These are phyloP conservation scores for Berberis thunbergii DNA, from an alignment of 164 flowering plant species.

Conservation along the genomic window DNA sequence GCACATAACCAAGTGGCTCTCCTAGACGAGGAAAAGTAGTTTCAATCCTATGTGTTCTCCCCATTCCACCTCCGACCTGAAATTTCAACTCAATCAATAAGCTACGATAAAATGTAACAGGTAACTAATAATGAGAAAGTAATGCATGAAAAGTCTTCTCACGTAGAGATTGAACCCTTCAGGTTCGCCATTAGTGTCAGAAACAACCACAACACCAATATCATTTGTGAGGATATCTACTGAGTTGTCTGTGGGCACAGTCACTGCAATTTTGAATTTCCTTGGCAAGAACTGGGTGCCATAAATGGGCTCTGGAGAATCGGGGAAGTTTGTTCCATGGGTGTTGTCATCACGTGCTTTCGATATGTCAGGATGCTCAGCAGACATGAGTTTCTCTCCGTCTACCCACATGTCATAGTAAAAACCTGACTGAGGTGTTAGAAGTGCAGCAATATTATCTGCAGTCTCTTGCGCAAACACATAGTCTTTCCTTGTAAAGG, in stretches of 20 bases:
- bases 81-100: neutral
- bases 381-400: conserved; percentile 82
- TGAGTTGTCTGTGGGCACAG: conserved; percentile 91
- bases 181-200: conserved; percentile 82
- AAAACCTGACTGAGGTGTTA: conserved; percentile 93
- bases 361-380: conserved; percentile 87
- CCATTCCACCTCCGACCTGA: conserved; percentile 99
- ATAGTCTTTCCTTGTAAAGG: conserved; percentile 70
- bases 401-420: conserved; percentile 99
- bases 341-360: conserved; percentile 92
- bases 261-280: conserved; percentile 94
- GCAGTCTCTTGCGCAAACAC: conserved; percentile 90
- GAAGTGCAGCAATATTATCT: conserved; percentile 86
- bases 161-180: conserved; percentile 93
- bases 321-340: conserved; percentile 90
- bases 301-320: conserved; percentile 95
- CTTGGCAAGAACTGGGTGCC: conserved; percentile 97
- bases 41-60: conserved; percentile 86
- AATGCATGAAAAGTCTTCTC: conserved; percentile 14
- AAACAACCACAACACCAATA: conserved; percentile 84
- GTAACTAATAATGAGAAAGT: neutral
- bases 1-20: conserved; percentile 91
- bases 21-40: conserved; percentile 90
- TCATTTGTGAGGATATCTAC: conserved; percentile 96
- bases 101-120: neutral